These are phyloP conservation scores for Trypanosoma vivax DNA, from an alignment of 208 protist species.

Conservation along the genomic window DNA sequence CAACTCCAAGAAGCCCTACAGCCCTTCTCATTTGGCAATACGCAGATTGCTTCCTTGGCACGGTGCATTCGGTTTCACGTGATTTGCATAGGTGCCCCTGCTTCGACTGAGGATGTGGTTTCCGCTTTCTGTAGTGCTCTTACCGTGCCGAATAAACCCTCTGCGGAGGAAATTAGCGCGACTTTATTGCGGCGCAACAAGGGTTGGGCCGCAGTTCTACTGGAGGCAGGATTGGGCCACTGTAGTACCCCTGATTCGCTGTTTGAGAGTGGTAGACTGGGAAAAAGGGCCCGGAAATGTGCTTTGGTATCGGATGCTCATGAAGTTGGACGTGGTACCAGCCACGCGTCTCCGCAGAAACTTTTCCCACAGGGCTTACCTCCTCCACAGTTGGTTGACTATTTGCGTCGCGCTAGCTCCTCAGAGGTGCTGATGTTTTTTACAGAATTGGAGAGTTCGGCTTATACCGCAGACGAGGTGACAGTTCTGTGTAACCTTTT, in stretches of 20 bases:
- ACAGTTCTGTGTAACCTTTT: slow-evolving; percentile 3
- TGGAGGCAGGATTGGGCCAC: slow-evolving; percentile 51
- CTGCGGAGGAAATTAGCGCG: slow-evolving; percentile 33
- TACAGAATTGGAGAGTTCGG: slow-evolving; percentile 6
- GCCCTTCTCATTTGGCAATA: slow-evolving; percentile 43
- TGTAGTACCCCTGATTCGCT: slow-evolving; percentile 16
- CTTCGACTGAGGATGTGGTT: slow-evolving; percentile 23
- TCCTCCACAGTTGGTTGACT: background rate
- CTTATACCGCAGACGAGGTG: background rate
- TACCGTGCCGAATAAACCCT: slow-evolving; percentile 17
- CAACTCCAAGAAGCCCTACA: slow-evolving; percentile 23
- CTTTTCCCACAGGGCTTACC: background rate
- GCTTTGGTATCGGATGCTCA: no score
- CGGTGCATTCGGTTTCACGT: slow-evolving; percentile 53
- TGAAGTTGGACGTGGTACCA: slow-evolving; percentile 3
- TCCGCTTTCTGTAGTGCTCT: slow-evolving; percentile 39
- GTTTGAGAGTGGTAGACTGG: no score
- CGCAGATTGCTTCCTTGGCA: slow-evolving; percentile 30
- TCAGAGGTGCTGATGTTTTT: slow-evolving; percentile 16
- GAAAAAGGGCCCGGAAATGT: no score
- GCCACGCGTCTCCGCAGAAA: background rate
- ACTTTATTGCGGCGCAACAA: slow-evolving; percentile 32
- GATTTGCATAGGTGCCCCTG: slow-evolving; percentile 33
- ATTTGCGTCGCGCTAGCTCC: slow-evolving; percentile 4
- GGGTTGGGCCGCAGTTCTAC: slow-evolving; percentile 41